Evolutionary conservation across 2,329 filamentous ascomycete genomes (phyloP).

Genomic region (Colletotrichum gigasporum): DNA sequence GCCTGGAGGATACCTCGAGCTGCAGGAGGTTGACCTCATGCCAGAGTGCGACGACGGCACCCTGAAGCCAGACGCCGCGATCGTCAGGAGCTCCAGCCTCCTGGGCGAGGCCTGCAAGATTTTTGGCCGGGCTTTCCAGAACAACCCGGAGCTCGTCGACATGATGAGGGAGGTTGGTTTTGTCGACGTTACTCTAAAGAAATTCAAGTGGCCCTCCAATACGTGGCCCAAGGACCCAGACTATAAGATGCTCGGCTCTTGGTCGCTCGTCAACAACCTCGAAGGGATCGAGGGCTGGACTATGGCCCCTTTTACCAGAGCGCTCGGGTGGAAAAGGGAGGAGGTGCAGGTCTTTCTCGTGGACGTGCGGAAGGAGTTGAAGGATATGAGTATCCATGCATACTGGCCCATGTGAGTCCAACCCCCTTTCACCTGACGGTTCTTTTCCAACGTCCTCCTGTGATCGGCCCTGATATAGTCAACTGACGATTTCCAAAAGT

Average conservation of each 20-base stretch:
- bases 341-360: slow-evolving; percentile 45
- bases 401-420: slow-evolving; percentile 49
- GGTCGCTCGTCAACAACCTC: slow-evolving; percentile 42
- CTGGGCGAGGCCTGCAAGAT: slow-evolving; percentile 42
- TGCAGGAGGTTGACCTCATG: slow-evolving; percentile 51
- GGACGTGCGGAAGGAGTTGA: slow-evolving; percentile 44
- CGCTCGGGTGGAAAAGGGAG: slow-evolving; percentile 42
- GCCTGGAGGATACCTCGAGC: slow-evolving; percentile 55
- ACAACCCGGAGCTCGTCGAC: slow-evolving; percentile 40
- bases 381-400: slow-evolving; percentile 43
- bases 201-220: slow-evolving; percentile 60
- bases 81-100: slow-evolving; percentile 42
- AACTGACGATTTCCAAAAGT: neutral
- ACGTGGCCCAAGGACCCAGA: slow-evolving; percentile 60
- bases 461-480: neutral
- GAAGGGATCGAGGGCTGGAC: slow-evolving; percentile 46
- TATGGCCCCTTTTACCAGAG: slow-evolving; percentile 45
- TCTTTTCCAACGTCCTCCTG: neutral
- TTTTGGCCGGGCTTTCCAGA: slow-evolving; percentile 41
- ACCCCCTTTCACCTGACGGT: neutral
- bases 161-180: slow-evolving; percentile 63
- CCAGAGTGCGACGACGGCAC: slow-evolving; percentile 52
- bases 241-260: slow-evolving; percentile 59
- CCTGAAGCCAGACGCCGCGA: slow-evolving; percentile 34
- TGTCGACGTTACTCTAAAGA: slow-evolving; percentile 56